Conservation (phyloP, 768 basidiomycete species). For the Aureoboletus auriporus region DNA sequence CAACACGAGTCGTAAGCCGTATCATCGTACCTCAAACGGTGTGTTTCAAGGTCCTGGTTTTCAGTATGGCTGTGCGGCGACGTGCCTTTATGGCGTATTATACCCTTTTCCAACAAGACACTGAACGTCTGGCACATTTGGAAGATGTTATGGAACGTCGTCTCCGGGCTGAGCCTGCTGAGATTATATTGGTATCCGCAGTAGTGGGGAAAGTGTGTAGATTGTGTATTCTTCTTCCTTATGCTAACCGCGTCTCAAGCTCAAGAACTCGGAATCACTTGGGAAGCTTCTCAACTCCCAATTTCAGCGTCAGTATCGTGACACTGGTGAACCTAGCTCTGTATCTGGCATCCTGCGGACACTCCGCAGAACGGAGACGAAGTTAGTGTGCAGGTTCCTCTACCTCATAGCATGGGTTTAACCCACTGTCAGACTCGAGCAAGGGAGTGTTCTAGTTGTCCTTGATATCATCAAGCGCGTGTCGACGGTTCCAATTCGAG, state of each 20-base stretch:
- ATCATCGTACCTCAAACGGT: conserved; percentile 18
- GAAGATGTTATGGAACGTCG: conserved; percentile 19
- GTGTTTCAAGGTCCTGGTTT: conserved; percentile 6
- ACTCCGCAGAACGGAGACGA: conserved; percentile 20
- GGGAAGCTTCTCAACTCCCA: conserved; percentile 21
- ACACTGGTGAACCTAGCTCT: conserved; percentile 3
- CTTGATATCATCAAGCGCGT: conserved; percentile 24
- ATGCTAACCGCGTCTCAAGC: conserved; percentile 12
- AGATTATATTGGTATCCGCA: conserved; percentile 7
- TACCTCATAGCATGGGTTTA: not conserved
- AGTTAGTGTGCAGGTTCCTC: conserved; percentile 12
- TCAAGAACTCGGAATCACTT: conserved; percentile 21
- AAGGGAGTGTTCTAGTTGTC: conserved; percentile 15
- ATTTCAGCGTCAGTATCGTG: conserved; percentile 11
- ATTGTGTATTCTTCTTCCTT: not conserved
- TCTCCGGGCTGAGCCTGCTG: conserved; percentile 9
- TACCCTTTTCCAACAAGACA: conserved; percentile 44
- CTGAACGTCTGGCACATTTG: conserved; percentile 43
- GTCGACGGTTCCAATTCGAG: conserved; percentile 21
- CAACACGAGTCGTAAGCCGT: conserved; percentile 72
- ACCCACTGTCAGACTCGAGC: conserved; percentile 20
- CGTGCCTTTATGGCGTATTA: conserved; percentile 59
- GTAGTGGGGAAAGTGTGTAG: conserved; percentile 22
- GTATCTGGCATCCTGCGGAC: conserved; percentile 18
- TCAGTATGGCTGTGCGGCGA: conserved; percentile 55